A percentile compares a stretch with the other conserved stretches of the same genome.
Conservation (phyloP, 2,329 filamentous ascomycete species). For the Aspergillus sergii region DNA sequence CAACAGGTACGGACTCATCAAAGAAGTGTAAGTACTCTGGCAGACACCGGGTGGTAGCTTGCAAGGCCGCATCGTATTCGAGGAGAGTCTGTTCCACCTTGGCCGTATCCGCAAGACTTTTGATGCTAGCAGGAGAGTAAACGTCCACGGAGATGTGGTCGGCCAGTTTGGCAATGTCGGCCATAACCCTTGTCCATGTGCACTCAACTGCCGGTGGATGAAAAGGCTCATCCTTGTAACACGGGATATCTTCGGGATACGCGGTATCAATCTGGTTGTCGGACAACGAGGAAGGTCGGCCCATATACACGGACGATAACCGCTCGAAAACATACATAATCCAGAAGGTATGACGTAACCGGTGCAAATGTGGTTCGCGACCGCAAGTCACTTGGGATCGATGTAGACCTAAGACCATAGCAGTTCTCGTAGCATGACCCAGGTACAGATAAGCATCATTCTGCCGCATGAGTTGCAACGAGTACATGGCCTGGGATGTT, state of each 20-base stretch:
- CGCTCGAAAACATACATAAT: constrained; percentile 16
- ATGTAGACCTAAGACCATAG: constrained; percentile 17
- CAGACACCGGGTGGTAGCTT: constrained; percentile 8
- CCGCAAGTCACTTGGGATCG: constrained; percentile 19
- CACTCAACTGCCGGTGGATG: constrained; percentile 9
- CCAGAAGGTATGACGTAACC: constrained; percentile 18
- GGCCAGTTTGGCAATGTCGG: constrained; percentile 14
- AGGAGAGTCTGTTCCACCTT: constrained; percentile 8
- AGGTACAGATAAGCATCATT: constrained; percentile 21
- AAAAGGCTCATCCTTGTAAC: constrained; percentile 1
- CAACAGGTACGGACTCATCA: constrained; percentile 12
- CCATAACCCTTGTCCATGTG: constrained; percentile 15
- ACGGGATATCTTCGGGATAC: constrained; percentile 16
- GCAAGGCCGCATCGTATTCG: constrained; percentile 14
- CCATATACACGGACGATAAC: constrained; percentile 15
- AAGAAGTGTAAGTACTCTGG: constrained; percentile 18
- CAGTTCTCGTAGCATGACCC: constrained; percentile 17
- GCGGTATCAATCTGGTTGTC: constrained; percentile 18
- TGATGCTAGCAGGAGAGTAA: constrained; percentile 16
- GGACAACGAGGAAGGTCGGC: constrained; percentile 15
- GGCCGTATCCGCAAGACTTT: constrained; percentile 5
- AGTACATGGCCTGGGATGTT: constrained; percentile 16
- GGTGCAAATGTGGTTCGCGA: constrained; percentile 11
- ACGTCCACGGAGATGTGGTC: constrained; percentile 16
- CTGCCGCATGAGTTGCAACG: constrained; percentile 20